Evolutionary conservation across 2,329 filamentous ascomycete species (phyloP).

Genomic region (Diaporthe destruens): DNA sequence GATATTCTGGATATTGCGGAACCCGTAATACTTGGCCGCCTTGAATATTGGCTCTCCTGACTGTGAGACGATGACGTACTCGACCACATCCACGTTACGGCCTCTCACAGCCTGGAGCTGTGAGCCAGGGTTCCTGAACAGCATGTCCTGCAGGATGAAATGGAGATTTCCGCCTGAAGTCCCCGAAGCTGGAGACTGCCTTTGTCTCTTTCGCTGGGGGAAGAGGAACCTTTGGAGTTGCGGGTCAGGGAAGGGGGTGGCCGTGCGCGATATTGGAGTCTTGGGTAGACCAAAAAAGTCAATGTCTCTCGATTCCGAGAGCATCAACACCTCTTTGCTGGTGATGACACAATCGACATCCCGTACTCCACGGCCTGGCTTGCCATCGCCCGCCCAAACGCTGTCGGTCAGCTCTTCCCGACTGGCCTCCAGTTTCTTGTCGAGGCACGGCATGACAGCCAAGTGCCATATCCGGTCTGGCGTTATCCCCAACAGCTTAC

Average conservation of each 20-base stretch:
- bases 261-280: constrained; percentile 60
- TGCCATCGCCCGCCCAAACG: constrained; percentile 72
- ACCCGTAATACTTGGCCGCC: constrained; percentile 94
- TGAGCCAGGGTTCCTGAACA: constrained; percentile 78
- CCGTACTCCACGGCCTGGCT: constrained; percentile 70
- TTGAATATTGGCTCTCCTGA: constrained; percentile 74
- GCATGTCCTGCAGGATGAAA: constrained; percentile 83
- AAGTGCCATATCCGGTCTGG: constrained; percentile 92
- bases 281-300: constrained; percentile 79
- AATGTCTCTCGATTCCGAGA: constrained; percentile 84
- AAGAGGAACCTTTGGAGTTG: constrained; percentile 81
- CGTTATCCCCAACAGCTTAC: constrained; percentile 76
- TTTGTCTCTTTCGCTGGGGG: constrained; percentile 59
- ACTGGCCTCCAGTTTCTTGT: constrained; percentile 98
- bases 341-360: constrained; percentile 99
- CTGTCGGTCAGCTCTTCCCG: constrained; percentile 89
- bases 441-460: constrained; percentile 98
- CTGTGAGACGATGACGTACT: constrained; percentile 77
- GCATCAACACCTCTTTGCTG: constrained; percentile 91
- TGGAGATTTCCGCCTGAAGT: constrained; percentile 91
- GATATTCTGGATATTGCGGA: constrained; percentile 97
- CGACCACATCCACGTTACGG: constrained; percentile 90
- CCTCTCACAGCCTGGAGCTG: constrained; percentile 79
- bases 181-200: constrained; percentile 70
- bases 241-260: constrained; percentile 78